phyloP scores from a whole-genome alignment of 768 basidiomycete genomes.

The Tremella mesenterica region DNA sequence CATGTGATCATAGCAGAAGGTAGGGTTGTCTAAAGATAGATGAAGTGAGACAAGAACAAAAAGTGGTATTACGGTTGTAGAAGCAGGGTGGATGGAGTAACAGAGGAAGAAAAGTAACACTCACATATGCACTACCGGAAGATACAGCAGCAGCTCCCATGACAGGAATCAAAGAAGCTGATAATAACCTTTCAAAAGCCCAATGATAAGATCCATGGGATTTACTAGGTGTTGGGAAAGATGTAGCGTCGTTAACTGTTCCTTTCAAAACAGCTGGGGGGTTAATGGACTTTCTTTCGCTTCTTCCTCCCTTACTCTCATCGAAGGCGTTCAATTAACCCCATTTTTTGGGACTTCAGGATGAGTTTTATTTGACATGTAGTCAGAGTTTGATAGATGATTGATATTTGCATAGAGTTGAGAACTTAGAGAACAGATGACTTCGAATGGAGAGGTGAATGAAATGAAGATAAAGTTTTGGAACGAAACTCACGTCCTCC shows the following conservation, averaged over 20 bases:
- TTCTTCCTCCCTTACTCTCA: background rate
- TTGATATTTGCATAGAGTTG: background rate
- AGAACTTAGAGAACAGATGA: background rate
- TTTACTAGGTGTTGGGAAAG: slow-evolving; percentile 72
- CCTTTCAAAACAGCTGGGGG: slow-evolving; percentile 70
- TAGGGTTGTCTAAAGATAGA: background rate
- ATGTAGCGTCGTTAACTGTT: slow-evolving; percentile 87
- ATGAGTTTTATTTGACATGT: too few species aligned
- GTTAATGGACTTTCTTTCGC: background rate
- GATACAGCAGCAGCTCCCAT: slow-evolving; percentile 79
- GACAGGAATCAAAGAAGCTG: slow-evolving; percentile 77
- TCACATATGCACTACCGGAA: slow-evolving; percentile 57
- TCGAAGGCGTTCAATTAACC: background rate
- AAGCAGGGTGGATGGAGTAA: background rate
- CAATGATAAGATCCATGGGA: slow-evolving; percentile 82
- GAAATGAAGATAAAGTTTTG: background rate
- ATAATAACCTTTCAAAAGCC: slow-evolving; percentile 87
- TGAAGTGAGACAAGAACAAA: background rate
- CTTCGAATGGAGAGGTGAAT: background rate
- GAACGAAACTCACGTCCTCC: slow-evolving; percentile 46
- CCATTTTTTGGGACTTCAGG: background rate
- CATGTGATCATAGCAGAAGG: slow-evolving; percentile 1
- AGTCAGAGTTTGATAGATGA: background rate
- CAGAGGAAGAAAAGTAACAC: slow-evolving; percentile 10
- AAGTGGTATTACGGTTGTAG: background rate